phyloP scores from a whole-genome alignment of 2,329 filamentous ascomycete genomes.

The Aspergillus sp. region DNA sequence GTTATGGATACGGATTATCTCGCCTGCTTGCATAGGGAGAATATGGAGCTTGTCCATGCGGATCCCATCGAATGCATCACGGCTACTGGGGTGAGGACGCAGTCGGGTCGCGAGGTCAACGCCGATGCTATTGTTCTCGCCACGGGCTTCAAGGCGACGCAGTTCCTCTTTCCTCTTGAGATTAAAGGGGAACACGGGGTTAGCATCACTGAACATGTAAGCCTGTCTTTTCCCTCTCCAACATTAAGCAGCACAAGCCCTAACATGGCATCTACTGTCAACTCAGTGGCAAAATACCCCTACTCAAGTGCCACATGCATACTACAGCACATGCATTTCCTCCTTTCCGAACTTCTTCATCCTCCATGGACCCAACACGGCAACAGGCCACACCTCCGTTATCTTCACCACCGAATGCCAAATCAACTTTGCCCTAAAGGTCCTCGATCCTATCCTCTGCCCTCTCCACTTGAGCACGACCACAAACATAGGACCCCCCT shows the following conservation, averaged over 20 bases:
- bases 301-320: slow-evolving; percentile 40
- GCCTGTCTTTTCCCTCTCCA: slow-evolving; percentile 22
- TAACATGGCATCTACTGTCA: neutral
- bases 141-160: slow-evolving; percentile 55
- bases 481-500: neutral
- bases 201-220: slow-evolving; percentile 36
- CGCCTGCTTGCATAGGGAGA: slow-evolving; percentile 47
- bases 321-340: slow-evolving; percentile 55
- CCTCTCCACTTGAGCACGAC: neutral
- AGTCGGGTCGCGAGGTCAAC: slow-evolving; percentile 42
- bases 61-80: slow-evolving; percentile 49
- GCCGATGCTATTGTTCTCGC: slow-evolving; percentile 56
- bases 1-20: slow-evolving; percentile 55
- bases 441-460: slow-evolving; percentile 49
- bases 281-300: slow-evolving; percentile 45
- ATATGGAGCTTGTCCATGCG: slow-evolving; percentile 46
- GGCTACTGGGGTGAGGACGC: slow-evolving; percentile 44
- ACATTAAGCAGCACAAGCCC: neutral
- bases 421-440: slow-evolving; percentile 53
- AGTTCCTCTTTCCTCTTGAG: slow-evolving; percentile 53
- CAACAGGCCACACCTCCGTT: slow-evolving; percentile 56
- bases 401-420: slow-evolving; percentile 59
- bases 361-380: slow-evolving; percentile 51
- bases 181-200: slow-evolving; percentile 49
- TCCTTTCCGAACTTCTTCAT: slow-evolving; percentile 55